Evolutionary conservation across 352 stramenopile genomes (phyloP), one percentile per base, ranked within the genome.

Genomic region (Phytopythium delawarense): DNA sequence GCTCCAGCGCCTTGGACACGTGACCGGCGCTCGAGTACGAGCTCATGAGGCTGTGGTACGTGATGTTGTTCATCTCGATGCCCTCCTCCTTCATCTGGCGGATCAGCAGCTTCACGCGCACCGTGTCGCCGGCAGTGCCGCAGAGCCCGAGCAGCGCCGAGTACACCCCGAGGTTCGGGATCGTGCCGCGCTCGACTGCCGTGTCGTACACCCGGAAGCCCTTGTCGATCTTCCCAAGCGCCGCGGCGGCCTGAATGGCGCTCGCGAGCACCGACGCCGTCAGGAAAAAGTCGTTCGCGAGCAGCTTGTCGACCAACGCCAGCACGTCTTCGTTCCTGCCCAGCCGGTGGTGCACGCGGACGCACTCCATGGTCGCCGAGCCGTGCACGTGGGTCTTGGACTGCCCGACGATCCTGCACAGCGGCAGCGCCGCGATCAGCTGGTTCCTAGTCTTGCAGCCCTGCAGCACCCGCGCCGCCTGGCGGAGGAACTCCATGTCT

Each of bases 31-130:
- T 86, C 35, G 75, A 74, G 73, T 90, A 92, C 45, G 82, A 71
- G 44, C 65, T 84, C 72, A 94, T 88, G 46, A 84, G 72, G 58
- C 82, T 79, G 60, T 91, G 81, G 62, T 89, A 89, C 57, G 78
- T 85, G 46, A 84, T 81, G 64, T 88, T 64, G 63, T 84, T 91
- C 80, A 92, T 86, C 54, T 74, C 57, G 2, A 87, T 59, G 9
- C 76, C 77, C 12, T 67, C 65, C 5, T 81, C 58, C 32, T 84
- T 57, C 80, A 92, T 91, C 57, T 85, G 70, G 21, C 63, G 53
- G 16, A 90, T 71, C 52, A 89, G 67, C 28, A 63, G 40, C 39
- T 78, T 65, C 32, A 92, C 78, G 9, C 71, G 69, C n/a, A 69
- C 66, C 20, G 72, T 71, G 57, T 92, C 81, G 15, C 77, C 78